Evolutionary conservation across 2,329 filamentous ascomycete species (phyloP), one percentile per base, ranked within the genome.

Genomic region (Clonostachys sp.): DNA sequence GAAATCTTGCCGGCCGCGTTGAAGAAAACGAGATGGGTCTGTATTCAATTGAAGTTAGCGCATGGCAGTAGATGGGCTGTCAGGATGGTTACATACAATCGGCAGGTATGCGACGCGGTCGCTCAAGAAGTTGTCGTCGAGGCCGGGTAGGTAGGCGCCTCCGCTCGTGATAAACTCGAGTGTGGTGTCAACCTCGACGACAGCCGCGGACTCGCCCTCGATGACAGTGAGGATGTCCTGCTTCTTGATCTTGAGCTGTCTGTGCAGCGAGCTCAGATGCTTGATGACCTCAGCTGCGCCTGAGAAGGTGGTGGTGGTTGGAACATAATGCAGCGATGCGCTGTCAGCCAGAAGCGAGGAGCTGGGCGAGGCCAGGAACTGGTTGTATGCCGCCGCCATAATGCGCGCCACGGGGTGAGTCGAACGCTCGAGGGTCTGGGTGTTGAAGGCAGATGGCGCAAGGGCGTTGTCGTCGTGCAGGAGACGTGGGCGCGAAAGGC

Each of bases 61-160:
- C 24, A n/a, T 18, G 16, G 13, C 34, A 47, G 40, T 34, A 47
- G 12, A 10, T 33, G n/a, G 12, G 16, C 16, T 8, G 7, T 42
- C 41, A 24, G 8, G 4, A 30, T 8, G 16, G 41, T 5, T 6
- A 78, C 87, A 63, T 77, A 96, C 91, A 71, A 95, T 83, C 44
- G 89, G 82, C 55, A 97, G 77, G 45, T 81, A 83, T 51, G 91
- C 91, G 47, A 81, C 81, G 59, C 86, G 86, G 67, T 96, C 91
- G 48, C 88, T 75, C 49, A 99, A 72, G 66, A 97, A 96, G 72
- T 96, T 96, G 74, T 96, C 91, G 61, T 97, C 92, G 44, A 99
- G 75, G 43, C 84, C 84, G 6, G 92, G 92, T 48, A 97, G 79
- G 71, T 94, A 97, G 53, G 86, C 80, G 53, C 91, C 92, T 55